These are phyloP conservation scores for Metarhizium humberi DNA, from an alignment of 2,329 filamentous ascomycete genomes.

Conservation along the genomic window DNA sequence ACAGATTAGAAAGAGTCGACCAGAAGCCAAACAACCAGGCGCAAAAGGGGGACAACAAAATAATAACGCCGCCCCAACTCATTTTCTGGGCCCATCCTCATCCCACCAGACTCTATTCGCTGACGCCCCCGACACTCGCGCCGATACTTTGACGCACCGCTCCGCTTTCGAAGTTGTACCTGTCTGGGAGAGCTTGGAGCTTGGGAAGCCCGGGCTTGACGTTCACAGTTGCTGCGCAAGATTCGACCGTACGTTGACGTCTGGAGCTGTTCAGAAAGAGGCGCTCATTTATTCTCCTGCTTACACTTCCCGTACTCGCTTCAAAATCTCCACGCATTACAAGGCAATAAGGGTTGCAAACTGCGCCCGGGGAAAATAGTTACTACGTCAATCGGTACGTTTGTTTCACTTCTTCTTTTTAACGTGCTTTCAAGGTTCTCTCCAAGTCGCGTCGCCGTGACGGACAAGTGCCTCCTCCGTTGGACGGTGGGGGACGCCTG, in stretches of 20 bases:
- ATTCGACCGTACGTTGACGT: too few species aligned
- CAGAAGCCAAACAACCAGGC: not conserved
- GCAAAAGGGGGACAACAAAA: not conserved
- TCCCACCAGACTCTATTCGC: too few species aligned
- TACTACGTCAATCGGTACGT: not conserved
- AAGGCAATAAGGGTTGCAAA: too few species aligned
- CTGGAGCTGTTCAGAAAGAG: too few species aligned
- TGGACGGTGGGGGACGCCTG: not conserved
- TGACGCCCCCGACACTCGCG: not conserved
- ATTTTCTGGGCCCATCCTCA: not conserved
- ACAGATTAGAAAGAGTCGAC: conserved; percentile 3
- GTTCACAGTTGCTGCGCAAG: too few species aligned
- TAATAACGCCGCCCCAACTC: conserved; percentile 1
- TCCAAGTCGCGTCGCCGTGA: not conserved
- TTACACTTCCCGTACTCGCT: too few species aligned
- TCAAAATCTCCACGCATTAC: too few species aligned
- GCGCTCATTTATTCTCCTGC: too few species aligned
- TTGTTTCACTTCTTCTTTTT: not conserved
- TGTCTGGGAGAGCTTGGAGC: too few species aligned
- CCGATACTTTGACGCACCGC: not conserved
- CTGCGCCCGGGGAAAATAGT: not conserved
- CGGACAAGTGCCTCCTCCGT: not conserved
- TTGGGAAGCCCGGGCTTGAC: too few species aligned
- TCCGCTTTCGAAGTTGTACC: not conserved
- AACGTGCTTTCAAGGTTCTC: too few species aligned